Evolutionary conservation across 768 basidiomycete species (phyloP).

Genomic region (Inosperma sp.): DNA sequence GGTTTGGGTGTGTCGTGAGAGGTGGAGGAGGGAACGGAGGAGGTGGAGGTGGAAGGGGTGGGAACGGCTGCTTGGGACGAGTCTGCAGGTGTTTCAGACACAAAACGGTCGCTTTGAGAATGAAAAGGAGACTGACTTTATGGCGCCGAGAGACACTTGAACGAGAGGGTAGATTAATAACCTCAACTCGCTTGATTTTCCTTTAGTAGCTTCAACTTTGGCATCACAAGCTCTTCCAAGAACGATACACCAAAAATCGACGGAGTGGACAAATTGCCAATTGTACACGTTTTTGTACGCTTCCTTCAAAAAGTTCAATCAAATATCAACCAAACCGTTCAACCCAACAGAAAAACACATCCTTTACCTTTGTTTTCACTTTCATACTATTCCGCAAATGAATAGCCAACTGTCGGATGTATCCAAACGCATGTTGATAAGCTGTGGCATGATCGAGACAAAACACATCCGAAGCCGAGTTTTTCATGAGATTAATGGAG

Average conservation of each 20-base stretch:
- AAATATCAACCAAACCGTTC: neutral
- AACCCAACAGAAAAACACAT: constrained; percentile 11
- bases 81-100: constrained; percentile 42
- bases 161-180: constrained; percentile 94
- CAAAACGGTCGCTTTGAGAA: constrained; percentile 8
- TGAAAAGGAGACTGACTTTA: constrained; percentile 66
- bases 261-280: constrained; percentile 94
- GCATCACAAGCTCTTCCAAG: constrained; percentile 75
- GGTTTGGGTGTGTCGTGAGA: constrained; percentile 75
- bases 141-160: constrained; percentile 88
- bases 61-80: constrained; percentile 86
- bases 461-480: constrained; percentile 91
- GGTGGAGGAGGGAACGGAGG: constrained; percentile 79
- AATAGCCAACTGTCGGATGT: constrained; percentile 92
- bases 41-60: constrained; percentile 95
- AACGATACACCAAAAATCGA: constrained; percentile 95
- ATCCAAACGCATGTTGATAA: constrained; percentile 95
- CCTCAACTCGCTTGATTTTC: constrained; percentile 70
- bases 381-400: constrained; percentile 91
- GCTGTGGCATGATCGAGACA: constrained; percentile 65
- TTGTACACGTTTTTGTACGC: constrained; percentile 95
- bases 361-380: constrained; percentile 71
- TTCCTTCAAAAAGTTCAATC: constrained; percentile 47
- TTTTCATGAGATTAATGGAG: constrained; percentile 95
- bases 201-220: constrained; percentile 46